phyloP scores from a whole-genome alignment of 441 rosid genomes.

The Populus hybrid region DNA sequence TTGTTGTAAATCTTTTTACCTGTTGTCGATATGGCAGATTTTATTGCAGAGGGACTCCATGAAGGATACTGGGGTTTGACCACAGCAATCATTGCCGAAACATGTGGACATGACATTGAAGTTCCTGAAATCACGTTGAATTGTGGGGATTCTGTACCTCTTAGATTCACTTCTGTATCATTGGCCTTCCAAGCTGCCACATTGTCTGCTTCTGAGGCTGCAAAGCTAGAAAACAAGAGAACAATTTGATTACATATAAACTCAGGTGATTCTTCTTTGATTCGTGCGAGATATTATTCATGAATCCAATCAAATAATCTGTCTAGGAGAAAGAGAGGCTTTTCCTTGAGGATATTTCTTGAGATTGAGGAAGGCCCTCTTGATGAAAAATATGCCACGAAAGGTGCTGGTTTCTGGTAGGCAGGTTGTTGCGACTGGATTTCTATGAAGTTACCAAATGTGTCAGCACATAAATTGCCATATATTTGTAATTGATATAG shows the following conservation, averaged over 20 bases:
- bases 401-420: conserved; percentile 66
- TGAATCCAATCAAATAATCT: neutral
- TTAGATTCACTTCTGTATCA: conserved; percentile 33
- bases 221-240: conserved; percentile 17
- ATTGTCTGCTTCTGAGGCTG: conserved; percentile 72
- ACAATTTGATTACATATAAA: neutral
- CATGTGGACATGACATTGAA: conserved; percentile 87
- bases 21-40: conserved; percentile 77
- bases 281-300: neutral
- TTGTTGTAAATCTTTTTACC: conserved; percentile 26
- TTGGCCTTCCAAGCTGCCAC: conserved; percentile 84
- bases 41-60: conserved; percentile 63
- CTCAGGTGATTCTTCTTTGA: neutral
- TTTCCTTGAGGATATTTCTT: conserved; percentile 70
- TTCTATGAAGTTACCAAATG: conserved; percentile 27
- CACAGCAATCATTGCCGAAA: conserved; percentile 56
- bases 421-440: conserved; percentile 70
- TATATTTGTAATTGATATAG: neutral
- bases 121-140: conserved; percentile 74
- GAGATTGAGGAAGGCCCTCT: conserved; percentile 68
- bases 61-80: conserved; percentile 57
- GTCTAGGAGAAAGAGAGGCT: neutral
- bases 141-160: conserved; percentile 48
- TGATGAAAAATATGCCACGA: conserved; percentile 60
- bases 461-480: neutral